Percentiles rank a stretch among this genome's conserved stretches.
These are phyloP conservation scores for Gynandropsis gynandra DNA, from an alignment of 345 rosid genomes.

Conservation along the genomic window DNA sequence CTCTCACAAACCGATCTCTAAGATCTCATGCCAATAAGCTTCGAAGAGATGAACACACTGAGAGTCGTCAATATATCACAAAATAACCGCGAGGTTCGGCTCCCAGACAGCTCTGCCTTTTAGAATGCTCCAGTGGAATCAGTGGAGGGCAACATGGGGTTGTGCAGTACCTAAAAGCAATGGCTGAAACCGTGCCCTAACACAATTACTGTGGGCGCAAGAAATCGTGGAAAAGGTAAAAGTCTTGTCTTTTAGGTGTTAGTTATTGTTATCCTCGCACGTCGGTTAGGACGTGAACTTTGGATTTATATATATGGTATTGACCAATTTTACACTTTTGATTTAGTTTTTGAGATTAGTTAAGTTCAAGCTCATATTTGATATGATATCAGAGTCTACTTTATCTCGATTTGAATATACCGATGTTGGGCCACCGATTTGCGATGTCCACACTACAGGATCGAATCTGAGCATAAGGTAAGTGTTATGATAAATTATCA, in stretches of 20 bases:
- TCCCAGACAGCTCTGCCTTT: constrained; percentile 33
- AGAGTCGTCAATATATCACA: constrained; percentile 26
- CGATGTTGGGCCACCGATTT: too few relatives aligned
- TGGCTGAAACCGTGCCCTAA: constrained; percentile 26
- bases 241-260: constrained; percentile 20
- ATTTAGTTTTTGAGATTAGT: too few relatives aligned
- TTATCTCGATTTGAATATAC: too few relatives aligned
- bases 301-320: too few relatives aligned
- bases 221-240: constrained; percentile 17
- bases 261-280: too few relatives aligned
- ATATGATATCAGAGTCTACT: too few relatives aligned
- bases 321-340: too few relatives aligned
- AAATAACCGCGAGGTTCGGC: constrained; percentile 33
- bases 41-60: constrained; percentile 16
- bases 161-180: constrained; percentile 27
- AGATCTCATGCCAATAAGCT: constrained; percentile 30
- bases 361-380: too few relatives aligned
- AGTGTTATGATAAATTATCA: too few relatives aligned
- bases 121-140: constrained; percentile 20
- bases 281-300: too few relatives aligned
- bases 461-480: too few relatives aligned
- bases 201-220: background rate
- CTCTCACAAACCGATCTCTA: constrained; percentile 34
- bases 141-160: constrained; percentile 28
- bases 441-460: too few relatives aligned